Percentiles rank a stretch among this genome's conserved stretches.
phyloP scores from a whole-genome alignment of 129 eudicot species.

The Flaveria linearis region DNA sequence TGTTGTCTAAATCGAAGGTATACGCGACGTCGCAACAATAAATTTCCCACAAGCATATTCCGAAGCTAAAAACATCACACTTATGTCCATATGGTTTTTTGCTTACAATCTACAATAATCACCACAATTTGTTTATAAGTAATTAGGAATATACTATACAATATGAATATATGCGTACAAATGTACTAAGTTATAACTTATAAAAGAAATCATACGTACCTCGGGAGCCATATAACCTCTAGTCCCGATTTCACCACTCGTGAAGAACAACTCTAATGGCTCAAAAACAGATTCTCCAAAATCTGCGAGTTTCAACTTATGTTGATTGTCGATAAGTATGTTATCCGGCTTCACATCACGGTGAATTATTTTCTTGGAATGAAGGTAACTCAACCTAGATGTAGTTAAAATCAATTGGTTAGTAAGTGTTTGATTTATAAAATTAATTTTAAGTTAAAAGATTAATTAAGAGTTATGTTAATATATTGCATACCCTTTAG shows the following conservation, averaged over 20 bases:
- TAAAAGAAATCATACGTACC: constrained; percentile 25
- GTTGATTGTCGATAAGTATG: constrained; percentile 45
- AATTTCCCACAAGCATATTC: constrained; percentile 58
- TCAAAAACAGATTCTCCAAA: constrained; percentile 42
- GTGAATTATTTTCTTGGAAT: constrained; percentile 50
- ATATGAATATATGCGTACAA: not conserved
- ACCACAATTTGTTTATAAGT: not conserved
- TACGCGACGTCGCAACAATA: constrained; percentile 46
- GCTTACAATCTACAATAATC: constrained; percentile 32
- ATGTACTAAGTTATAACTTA: not conserved
- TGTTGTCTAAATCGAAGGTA: constrained; percentile 34
- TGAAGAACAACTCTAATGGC: constrained; percentile 36
- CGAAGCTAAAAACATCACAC: constrained; percentile 52
- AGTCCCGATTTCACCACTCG: constrained; percentile 51
- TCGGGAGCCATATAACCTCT: constrained; percentile 66
- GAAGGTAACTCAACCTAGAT: constrained; percentile 52
- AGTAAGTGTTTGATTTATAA: not conserved
- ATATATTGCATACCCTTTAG: constrained; percentile 40
- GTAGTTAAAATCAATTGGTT: not conserved
- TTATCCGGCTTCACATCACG: constrained; percentile 51
- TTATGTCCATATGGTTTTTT: constrained; percentile 36
- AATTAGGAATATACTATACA: not conserved
- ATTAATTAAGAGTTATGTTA: not conserved
- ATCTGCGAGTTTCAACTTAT: constrained; percentile 38
- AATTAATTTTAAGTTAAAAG: not conserved